Base-by-base conservation (phyloP, 1,284 basidiomycete species). In the Acaromyces ingoldii region DNA sequence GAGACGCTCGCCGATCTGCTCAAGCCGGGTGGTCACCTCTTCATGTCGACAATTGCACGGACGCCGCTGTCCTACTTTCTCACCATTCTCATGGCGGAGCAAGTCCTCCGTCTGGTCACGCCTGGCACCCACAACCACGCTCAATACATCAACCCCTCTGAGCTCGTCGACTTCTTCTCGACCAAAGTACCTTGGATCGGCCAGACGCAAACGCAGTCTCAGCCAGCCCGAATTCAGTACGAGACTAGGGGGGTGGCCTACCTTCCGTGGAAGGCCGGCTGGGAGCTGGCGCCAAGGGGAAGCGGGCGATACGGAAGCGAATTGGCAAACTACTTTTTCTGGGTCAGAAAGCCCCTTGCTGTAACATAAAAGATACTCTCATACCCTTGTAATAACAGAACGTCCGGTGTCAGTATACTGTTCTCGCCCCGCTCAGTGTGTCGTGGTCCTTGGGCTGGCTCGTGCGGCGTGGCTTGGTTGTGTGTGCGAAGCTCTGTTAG, bases 21-120 rank as follows among this genome's bases (percentile, higher is more conserved):
- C 42, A 69, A 66, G 87, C 93, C 95, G 2, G 92, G 91, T 7
- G 95, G 95, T 0, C 90, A 96, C 71, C 81, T 99, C 9, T 88
- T 97, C 78, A 80, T 99, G 38, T 95, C 91, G 3, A 98, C 95
- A n/a, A 89, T 99, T 67, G 85, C 91, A 0, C 86, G 95, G 41
- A 97, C 92, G 11, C 87, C 89, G 0, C 82, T 98, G 37, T 82
- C 92, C 4, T 90, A 90, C 75, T 80, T 91, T 57, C 80, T 97
- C 25, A 92, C 91, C 10, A 92, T 99, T 69, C 81, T 92, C 54
- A 79, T 91, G 43, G 93, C 92, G 3, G 93, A 99, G 77, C 72
- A 91, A 47, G 79, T 95, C 13, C 53, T 77, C 7, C 81, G 87
- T 0, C 81, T 90, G 63, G 95, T 98, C 46, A 81, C 87, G 0